phyloP scores from a whole-genome alignment of 2,329 filamentous ascomycete species.

The Verticillium isaacii region DNA sequence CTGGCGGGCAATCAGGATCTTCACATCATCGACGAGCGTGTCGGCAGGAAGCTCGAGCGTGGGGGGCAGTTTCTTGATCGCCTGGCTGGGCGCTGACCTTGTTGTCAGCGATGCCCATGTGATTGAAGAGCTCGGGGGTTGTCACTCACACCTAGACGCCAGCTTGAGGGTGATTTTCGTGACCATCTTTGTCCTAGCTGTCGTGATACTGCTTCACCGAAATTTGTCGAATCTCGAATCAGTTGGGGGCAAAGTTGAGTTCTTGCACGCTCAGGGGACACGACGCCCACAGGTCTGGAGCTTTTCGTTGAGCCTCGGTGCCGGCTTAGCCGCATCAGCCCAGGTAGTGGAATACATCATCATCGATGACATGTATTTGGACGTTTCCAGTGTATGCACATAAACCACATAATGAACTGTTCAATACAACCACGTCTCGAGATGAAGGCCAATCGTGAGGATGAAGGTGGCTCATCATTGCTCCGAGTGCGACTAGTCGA shows the following conservation, averaged over 20 bases:
- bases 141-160: slow-evolving; percentile 32
- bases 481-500: no score
- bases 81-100: slow-evolving; percentile 38
- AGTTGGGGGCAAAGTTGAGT: neutral
- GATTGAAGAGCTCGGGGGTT: neutral
- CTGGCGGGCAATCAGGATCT: slow-evolving; percentile 47
- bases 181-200: slow-evolving; percentile 18
- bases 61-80: slow-evolving; percentile 49
- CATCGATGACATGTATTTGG: no score
- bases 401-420: neutral
- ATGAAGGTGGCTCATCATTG: no score
- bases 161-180: slow-evolving; percentile 34
- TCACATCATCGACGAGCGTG: slow-evolving; percentile 57
- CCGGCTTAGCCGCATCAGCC: neutral
- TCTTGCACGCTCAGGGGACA: neutral
- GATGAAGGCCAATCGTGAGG: no score
- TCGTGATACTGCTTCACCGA: neutral
- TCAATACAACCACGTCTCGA: no score
- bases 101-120: slow-evolving; percentile 4
- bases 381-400: neutral
- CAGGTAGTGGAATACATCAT: no score
- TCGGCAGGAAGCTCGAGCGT: slow-evolving; percentile 42
- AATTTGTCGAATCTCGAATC: neutral
- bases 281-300: neutral
- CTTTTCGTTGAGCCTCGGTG: neutral